These are phyloP conservation scores for Xerocomellus dryophilus DNA, from an alignment of 768 basidiomycete genomes.

Conservation along the genomic window DNA sequence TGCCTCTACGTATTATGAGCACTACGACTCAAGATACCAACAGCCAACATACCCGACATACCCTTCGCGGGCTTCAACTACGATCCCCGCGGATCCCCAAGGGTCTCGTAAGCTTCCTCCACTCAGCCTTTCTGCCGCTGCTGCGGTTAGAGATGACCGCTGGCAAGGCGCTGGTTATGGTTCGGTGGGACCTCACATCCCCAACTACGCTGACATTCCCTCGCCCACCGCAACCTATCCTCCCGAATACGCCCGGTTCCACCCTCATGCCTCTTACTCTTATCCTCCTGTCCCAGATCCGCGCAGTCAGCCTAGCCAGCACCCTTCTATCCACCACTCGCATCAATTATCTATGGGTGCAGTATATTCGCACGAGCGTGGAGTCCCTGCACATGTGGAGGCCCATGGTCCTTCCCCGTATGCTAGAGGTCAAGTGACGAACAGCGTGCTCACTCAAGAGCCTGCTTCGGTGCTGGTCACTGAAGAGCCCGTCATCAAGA, in stretches of 20 bases:
- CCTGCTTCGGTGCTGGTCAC: slow-evolving; percentile 36
- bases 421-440: slow-evolving; percentile 40
- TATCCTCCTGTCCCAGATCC: slow-evolving; percentile 39
- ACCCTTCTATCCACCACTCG: slow-evolving; percentile 24
- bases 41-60: slow-evolving; percentile 43
- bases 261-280: slow-evolving; percentile 32
- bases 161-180: slow-evolving; percentile 44
- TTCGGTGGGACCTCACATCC: slow-evolving; percentile 35
- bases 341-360: slow-evolving; percentile 30
- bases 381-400: slow-evolving; percentile 40
- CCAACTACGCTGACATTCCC: slow-evolving; percentile 47
- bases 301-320: slow-evolving; percentile 29
- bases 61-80: slow-evolving; percentile 47
- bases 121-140: slow-evolving; percentile 41
- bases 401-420: slow-evolving; percentile 47
- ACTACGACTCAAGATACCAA: slow-evolving; percentile 50
- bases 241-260: slow-evolving; percentile 49
- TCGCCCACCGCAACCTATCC: slow-evolving; percentile 66
- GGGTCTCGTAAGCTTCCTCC: slow-evolving; percentile 62
- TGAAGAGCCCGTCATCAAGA: slow-evolving; percentile 75
- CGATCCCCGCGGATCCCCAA: slow-evolving; percentile 44
- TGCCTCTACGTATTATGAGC: slow-evolving; percentile 51
- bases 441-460: slow-evolving; percentile 32
- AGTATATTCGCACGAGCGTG: slow-evolving; percentile 32
- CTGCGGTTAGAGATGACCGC: slow-evolving; percentile 47